Evolutionary conservation across 441 rosid species (phyloP), one percentile per base, ranked within the genome.

Genomic region (Pelargonium cotyledonis): DNA sequence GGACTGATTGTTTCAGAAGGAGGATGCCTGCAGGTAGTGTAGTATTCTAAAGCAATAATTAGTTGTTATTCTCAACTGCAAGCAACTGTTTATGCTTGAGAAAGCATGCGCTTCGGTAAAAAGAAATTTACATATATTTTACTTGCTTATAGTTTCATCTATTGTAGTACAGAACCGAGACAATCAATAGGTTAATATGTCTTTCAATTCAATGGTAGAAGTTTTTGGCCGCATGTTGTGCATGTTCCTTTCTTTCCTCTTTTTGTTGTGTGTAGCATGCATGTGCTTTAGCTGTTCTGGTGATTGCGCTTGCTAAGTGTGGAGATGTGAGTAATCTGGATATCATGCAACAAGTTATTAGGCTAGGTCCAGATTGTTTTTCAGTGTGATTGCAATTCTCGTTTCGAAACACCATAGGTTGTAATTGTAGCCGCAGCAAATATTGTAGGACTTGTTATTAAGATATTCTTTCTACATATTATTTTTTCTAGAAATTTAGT

Each of bases 1-100:
- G 99, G 96, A 18, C 77, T 96, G 79, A 69, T 92, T 73, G 72
- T 96, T 60, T 75, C 82, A 49, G 88, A 85, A 79, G 98, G 99
- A 73, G 98, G 96, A 73, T 87, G 97, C 81, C 79, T 96, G 79
- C 92, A 92, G 99, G 99, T 93, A 78, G 67, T 73, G 69, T 31
- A 18, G 72, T 74, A 58, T 51, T 68, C 47, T 70, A 65, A 29
- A 66, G 61, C 49, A 14, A 65, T 67, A 14, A 64, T 53, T 68
- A 26, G 55, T 57, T 61, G 63, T 66, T 29, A 53, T 38, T 16
- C 69, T 5, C 35, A 40, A 6, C 58, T 11, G 3, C 55, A 35
- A 35, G 26, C 38, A 46, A 21, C 65, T 60, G 65, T 68, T 9
- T 63, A 5, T 53, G 65, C 67, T 71, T 77, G 35, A 63, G n/a